A percentile compares a stretch with the other conserved stretches of the same genome.
Conservation (phyloP, 805 yeast genomes). For the Suhomyces sp. region DNA sequence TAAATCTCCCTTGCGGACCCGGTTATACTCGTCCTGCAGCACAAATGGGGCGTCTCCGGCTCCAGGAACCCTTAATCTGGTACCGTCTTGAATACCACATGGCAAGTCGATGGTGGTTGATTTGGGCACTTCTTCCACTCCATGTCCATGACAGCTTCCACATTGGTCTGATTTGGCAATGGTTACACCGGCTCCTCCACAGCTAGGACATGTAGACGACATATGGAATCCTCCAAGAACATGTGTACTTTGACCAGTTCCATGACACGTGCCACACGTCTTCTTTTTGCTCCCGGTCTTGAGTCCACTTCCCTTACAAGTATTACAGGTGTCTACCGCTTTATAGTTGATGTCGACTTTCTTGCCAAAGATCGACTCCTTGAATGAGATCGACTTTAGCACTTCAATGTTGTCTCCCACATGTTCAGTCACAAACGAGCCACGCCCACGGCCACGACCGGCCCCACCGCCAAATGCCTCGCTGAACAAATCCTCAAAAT, state of each 20-base stretch:
- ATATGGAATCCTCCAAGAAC: slow-evolving; percentile 92
- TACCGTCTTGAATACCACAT: slow-evolving; percentile 82
- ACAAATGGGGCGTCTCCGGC: slow-evolving; percentile 87
- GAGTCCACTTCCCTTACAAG: slow-evolving; percentile 85
- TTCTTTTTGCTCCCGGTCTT: slow-evolving; percentile 69
- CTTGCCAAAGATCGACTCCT: slow-evolving; percentile 84
- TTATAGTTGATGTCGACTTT: slow-evolving; percentile 64
- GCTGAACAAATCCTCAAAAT: slow-evolving; percentile 44
- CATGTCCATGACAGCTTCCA: slow-evolving; percentile 81
- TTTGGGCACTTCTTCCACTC: slow-evolving; percentile 66
- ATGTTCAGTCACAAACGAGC: slow-evolving; percentile 65
- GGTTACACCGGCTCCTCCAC: slow-evolving; percentile 86
- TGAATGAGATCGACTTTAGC: slow-evolving; percentile 67
- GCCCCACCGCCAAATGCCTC: slow-evolving; percentile 48
- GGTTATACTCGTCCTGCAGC: slow-evolving; percentile 67
- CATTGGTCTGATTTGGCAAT: slow-evolving; percentile 71
- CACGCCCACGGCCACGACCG: slow-evolving; percentile 37
- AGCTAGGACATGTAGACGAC: slow-evolving; percentile 86
- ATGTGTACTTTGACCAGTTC: slow-evolving; percentile 88
- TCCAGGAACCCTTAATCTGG: slow-evolving; percentile 76
- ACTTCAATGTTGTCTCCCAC: slow-evolving; percentile 89
- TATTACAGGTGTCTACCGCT: slow-evolving; percentile 69
- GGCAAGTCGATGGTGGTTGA: slow-evolving; percentile 84
- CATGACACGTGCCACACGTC: slow-evolving; percentile 86
- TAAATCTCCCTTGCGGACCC: slow-evolving; percentile 79